Conservation (phyloP, 805 yeast species). For the Yamadazyma laniorum region DNA sequence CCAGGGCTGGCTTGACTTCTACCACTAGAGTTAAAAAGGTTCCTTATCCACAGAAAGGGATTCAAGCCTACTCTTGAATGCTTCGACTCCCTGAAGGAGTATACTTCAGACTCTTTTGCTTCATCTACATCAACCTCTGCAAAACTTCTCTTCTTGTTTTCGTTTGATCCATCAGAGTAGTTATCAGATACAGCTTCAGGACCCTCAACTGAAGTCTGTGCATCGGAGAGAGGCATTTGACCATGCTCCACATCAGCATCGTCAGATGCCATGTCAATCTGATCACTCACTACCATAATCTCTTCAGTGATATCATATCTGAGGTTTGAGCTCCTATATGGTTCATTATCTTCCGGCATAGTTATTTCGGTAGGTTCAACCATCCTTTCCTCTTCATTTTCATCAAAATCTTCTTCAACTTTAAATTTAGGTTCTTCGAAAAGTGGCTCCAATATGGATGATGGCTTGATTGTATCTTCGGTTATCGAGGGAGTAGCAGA, state of each 20-base stretch:
- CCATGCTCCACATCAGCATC: too few relatives aligned
- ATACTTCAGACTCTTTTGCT: not conserved
- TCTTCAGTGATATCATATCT: conserved; percentile 15
- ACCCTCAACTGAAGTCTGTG: too few relatives aligned
- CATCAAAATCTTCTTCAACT: conserved; percentile 2
- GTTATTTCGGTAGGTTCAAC: conserved; percentile 9
- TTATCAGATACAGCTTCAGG: too few relatives aligned
- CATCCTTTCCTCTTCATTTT: conserved; percentile 12
- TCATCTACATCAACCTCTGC: too few relatives aligned
- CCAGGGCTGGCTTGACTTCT: too few relatives aligned
- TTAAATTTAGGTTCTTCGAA: conserved; percentile 2
- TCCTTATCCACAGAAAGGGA: not conserved
- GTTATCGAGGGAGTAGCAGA: not conserved
- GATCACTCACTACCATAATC: conserved; percentile 16
- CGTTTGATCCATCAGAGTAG: too few relatives aligned
- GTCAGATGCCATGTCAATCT: too few relatives aligned
- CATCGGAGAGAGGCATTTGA: too few relatives aligned
- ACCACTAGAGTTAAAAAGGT: not conserved
- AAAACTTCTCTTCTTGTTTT: too few relatives aligned
- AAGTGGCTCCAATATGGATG: conserved; percentile 2
- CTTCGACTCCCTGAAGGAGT: not conserved
- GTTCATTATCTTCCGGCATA: conserved; percentile 3
- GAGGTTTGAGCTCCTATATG: conserved; percentile 2
- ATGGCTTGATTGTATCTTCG: conserved; percentile 2
- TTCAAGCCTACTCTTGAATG: not conserved